Evolutionary conservation across 2,329 filamentous ascomycete species (phyloP).

Genomic region (Macrophomina phaseolina): DNA sequence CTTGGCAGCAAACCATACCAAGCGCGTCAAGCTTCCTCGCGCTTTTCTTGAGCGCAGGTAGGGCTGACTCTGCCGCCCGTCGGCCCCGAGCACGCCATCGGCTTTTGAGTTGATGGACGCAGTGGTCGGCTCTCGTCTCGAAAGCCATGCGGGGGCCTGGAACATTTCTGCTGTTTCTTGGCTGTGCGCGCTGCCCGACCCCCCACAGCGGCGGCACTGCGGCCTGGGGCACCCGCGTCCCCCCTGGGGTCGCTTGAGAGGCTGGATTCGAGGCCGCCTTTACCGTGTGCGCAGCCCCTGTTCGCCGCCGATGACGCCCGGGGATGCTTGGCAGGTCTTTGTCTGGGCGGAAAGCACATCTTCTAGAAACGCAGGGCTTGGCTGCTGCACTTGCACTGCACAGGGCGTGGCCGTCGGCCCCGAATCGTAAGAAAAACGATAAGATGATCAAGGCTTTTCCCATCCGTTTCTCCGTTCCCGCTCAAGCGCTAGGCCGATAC

Average conservation of each 20-base stretch:
- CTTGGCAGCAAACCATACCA: conserved; percentile 13
- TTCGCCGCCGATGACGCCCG: conserved; percentile 19
- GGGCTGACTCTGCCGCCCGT: not conserved
- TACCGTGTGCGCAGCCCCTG: not conserved
- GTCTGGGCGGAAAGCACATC: not conserved
- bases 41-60: not conserved
- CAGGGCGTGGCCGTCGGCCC: not conserved
- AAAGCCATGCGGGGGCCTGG: not conserved
- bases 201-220: not conserved
- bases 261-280: not conserved
- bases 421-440: too few relatives aligned
- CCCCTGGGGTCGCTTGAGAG: not conserved
- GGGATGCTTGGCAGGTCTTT: not conserved
- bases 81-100: conserved; percentile 7
- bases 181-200: not conserved
- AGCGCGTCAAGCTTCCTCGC: conserved; percentile 16
- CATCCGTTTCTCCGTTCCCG: too few relatives aligned
- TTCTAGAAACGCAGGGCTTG: conserved; percentile 3
- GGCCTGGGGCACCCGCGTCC: not conserved
- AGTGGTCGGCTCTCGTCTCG: not conserved
- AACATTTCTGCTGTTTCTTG: not conserved
- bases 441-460: too few relatives aligned
- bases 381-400: not conserved
- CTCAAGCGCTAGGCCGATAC: too few relatives aligned
- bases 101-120: too few relatives aligned